phyloP scores from a whole-genome alignment of 2,329 filamentous ascomycete species.

The Colletotrichum phormii region DNA sequence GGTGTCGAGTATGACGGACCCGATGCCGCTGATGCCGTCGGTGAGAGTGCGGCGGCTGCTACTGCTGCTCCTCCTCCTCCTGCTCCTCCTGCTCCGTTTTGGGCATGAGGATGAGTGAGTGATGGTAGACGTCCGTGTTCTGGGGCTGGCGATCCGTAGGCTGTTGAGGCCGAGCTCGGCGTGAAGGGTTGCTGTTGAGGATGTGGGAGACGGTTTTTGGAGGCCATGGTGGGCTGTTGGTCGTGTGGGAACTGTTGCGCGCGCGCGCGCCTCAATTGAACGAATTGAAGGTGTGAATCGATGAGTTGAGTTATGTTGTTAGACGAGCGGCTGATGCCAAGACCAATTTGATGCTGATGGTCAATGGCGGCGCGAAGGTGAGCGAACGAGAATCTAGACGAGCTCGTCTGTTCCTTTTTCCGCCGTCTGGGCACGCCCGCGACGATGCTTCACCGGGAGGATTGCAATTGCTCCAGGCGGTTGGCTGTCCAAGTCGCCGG shows the following conservation, averaged over 20 bases:
- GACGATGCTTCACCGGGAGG: neutral
- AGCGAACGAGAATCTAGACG: too few relatives aligned
- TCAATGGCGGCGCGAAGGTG: neutral
- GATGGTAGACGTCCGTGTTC: conserved; percentile 22
- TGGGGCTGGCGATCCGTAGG: conserved; percentile 29
- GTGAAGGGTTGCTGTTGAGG: conserved; percentile 17
- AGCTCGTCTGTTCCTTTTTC: neutral
- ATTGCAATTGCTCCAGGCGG: neutral
- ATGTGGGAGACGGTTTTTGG: conserved; percentile 1
- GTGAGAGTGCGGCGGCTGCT: neutral
- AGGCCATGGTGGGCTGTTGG: conserved; percentile 8
- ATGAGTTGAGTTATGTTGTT: neutral
- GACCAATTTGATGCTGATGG: neutral
- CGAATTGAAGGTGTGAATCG: too few relatives aligned
- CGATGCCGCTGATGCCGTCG: neutral
- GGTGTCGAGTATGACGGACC: neutral
- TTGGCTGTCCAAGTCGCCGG: neutral
- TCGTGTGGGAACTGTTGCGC: neutral
- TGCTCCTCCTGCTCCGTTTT: neutral
- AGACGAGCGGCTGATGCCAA: neutral
- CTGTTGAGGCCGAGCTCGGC: conserved; percentile 22
- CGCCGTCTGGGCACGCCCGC: conserved; percentile 17
- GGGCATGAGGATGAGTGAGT: neutral
- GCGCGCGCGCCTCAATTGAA: neutral
- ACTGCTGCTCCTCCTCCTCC: neutral